Conservation (phyloP, 805 yeast species). For the Yamadazyma laniorum region DNA sequence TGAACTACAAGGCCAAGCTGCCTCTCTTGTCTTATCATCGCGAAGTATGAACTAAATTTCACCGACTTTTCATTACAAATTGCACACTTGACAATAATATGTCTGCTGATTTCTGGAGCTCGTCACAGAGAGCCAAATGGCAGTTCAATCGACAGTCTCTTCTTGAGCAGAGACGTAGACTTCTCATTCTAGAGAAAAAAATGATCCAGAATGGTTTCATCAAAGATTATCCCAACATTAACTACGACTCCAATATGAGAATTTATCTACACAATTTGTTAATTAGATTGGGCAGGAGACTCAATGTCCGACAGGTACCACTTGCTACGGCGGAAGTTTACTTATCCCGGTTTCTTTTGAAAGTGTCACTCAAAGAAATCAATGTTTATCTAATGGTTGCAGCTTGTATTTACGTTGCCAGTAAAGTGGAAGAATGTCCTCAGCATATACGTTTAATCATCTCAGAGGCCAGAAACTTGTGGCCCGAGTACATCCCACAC, state of each 20-base stretch:
- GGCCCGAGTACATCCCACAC: constrained; percentile 95
- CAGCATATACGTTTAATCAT: constrained; percentile 84
- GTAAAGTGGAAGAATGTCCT: constrained; percentile 94
- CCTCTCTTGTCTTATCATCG: no score
- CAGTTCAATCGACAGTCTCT: constrained; percentile 68
- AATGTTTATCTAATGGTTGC: constrained; percentile 80
- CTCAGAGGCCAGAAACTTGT: constrained; percentile 78
- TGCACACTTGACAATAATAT: no score
- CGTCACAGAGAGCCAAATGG: constrained; percentile 82
- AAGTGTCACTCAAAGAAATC: constrained; percentile 73
- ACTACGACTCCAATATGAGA: constrained; percentile 60
- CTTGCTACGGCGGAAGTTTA: constrained; percentile 88
- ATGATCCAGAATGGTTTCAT: constrained; percentile 44
- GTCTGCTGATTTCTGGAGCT: constrained; percentile 89
- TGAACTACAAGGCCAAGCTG: no score
- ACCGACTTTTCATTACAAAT: no score
- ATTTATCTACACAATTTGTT: constrained; percentile 77
- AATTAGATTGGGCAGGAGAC: constrained; percentile 72
- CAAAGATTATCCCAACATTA: constrained; percentile 43
- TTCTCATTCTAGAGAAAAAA: constrained; percentile 38
- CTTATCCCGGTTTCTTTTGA: constrained; percentile 69
- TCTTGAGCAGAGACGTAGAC: constrained; percentile 42
- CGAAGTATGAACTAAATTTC: no score
- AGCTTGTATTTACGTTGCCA: constrained; percentile 82
- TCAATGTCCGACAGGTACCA: constrained; percentile 78